These are phyloP conservation scores for Mycena alexandri DNA, from an alignment of 768 basidiomycete species.

Conservation along the genomic window DNA sequence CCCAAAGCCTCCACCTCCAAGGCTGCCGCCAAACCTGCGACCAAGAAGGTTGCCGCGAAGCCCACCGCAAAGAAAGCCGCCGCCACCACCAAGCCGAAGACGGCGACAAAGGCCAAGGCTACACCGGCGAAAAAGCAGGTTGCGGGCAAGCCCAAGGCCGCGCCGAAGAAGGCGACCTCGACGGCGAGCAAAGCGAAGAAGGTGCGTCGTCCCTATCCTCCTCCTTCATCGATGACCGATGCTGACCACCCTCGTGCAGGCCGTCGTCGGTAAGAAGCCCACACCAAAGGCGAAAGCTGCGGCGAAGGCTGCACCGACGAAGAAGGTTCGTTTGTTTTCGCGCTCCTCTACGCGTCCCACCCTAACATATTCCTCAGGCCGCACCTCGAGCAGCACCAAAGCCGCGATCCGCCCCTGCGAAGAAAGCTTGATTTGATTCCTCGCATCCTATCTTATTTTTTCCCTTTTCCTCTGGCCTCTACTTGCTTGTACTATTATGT, in stretches of 20 bases:
- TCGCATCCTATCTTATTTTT: conserved; percentile 2
- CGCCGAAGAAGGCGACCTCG: conserved; percentile 33
- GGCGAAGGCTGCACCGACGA: conserved; percentile 23
- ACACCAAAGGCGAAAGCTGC: conserved; percentile 7
- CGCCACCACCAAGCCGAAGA: conserved; percentile 21
- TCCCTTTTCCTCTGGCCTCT: not conserved
- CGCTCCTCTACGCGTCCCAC: not conserved
- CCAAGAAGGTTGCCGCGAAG: conserved; percentile 4
- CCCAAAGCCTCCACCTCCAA: conserved; percentile 16
- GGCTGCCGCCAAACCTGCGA: not conserved
- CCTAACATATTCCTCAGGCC: conserved; percentile 4
- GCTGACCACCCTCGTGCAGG: conserved; percentile 1
- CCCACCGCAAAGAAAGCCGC: not conserved
- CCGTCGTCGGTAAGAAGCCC: conserved; percentile 32
- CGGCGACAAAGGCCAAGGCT: conserved; percentile 11
- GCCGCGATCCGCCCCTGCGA: conserved; percentile 5
- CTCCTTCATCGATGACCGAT: not conserved
- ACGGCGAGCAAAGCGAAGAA: conserved; percentile 32
- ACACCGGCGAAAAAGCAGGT: conserved; percentile 19
- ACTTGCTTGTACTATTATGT: conserved; percentile 32
- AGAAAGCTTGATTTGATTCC: not conserved
- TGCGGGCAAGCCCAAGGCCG: conserved; percentile 27
- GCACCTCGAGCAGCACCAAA: conserved; percentile 24
- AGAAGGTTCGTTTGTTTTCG: conserved; percentile 28
- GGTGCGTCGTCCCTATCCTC: conserved; percentile 3